These are phyloP conservation scores for Dittrichia graveolens DNA, from an alignment of 129 eudicot genomes.

Conservation along the genomic window DNA sequence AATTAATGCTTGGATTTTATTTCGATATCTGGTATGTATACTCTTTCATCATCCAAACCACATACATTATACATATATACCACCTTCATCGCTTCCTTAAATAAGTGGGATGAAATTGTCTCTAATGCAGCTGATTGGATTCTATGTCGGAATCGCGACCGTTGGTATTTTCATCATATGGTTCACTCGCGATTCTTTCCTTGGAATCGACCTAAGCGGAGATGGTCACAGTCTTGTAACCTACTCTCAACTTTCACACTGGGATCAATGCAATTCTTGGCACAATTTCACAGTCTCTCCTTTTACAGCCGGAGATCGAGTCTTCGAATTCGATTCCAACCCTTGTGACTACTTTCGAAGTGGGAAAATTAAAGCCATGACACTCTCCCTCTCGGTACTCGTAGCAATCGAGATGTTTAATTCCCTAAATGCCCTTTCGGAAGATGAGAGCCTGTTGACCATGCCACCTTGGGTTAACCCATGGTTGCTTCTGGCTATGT, in stretches of 20 bases:
- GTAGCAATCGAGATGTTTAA: constrained; percentile 93
- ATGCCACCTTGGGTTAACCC: constrained; percentile 99
- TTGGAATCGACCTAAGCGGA: constrained; percentile 65
- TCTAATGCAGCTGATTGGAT: constrained; percentile 67
- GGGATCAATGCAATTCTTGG: constrained; percentile 86
- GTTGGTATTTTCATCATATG: constrained; percentile 82
- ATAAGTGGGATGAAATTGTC: not conserved
- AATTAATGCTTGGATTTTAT: constrained; percentile 79
- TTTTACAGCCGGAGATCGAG: constrained; percentile 55
- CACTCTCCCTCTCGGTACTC: constrained; percentile 74
- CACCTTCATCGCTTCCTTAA: not conserved
- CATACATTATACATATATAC: not conserved
- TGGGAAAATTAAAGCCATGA: constrained; percentile 81
- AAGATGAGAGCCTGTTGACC: constrained; percentile 71
- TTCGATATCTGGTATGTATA: constrained; percentile 70
- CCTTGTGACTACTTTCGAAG: constrained; percentile 80
- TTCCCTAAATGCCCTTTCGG: constrained; percentile 80
- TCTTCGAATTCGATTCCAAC: constrained; percentile 50
- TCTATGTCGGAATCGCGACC: constrained; percentile 80
- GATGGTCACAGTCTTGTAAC: constrained; percentile 79
- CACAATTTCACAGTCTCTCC: constrained; percentile 65
- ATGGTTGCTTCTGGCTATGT: constrained; percentile 80
- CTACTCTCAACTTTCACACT: constrained; percentile 73
- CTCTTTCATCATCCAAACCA: not conserved
- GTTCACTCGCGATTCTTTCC: constrained; percentile 77